Evolutionary conservation across 257 asterid genomes (phyloP).

Genomic region (Plantago ovata): DNA sequence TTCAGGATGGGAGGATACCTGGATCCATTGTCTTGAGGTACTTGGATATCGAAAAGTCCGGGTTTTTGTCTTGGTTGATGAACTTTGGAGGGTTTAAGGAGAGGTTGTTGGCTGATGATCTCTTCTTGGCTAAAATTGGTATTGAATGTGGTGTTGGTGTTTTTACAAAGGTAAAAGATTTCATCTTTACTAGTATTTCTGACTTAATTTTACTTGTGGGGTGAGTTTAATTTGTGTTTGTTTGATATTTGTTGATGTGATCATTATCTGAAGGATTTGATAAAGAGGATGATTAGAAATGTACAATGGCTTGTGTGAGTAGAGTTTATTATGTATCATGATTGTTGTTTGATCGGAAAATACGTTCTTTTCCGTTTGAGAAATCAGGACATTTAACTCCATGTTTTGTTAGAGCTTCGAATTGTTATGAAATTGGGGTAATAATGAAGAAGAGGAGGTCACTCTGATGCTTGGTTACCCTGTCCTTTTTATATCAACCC

Average conservation of each 20-base stretch:
- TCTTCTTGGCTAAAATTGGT: slow-evolving; percentile 76
- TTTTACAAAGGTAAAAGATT: slow-evolving; percentile 62
- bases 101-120: slow-evolving; percentile 93
- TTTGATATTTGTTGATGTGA: background rate
- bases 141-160: slow-evolving; percentile 95
- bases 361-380: no score
- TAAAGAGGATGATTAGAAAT: background rate
- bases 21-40: slow-evolving; percentile 58
- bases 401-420: no score
- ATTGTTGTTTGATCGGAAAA: no score
- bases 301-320: background rate
- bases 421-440: no score
- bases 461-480: no score
- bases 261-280: background rate
- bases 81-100: slow-evolving; percentile 88
- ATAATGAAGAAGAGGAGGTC: no score
- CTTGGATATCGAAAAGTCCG: slow-evolving; percentile 71
- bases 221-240: background rate
- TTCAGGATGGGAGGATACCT: slow-evolving; percentile 66
- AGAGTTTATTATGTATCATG: background rate
- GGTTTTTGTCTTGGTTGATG: slow-evolving; percentile 65
- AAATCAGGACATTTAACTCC: no score
- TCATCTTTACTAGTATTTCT: background rate
- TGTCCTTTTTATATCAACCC: no score
- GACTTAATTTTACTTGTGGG: background rate